Conservation (phyloP, 768 basidiomycete genomes). For the Tricholoma sp. region DNA sequence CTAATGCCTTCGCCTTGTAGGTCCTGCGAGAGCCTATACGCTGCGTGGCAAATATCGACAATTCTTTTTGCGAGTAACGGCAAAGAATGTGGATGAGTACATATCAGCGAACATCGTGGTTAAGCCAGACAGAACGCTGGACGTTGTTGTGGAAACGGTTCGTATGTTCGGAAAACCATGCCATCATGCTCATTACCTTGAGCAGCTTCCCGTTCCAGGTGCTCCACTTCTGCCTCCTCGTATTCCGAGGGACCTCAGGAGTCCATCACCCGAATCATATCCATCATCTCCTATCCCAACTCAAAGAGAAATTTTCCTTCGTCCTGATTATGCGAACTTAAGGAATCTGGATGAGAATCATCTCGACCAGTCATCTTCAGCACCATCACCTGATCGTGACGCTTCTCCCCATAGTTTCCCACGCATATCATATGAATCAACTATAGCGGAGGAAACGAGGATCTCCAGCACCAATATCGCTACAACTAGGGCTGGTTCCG, state of each 20-base stretch:
- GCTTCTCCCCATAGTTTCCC: neutral
- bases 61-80: constrained; percentile 57
- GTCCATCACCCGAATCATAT: constrained; percentile 10
- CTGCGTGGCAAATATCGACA: constrained; percentile 66
- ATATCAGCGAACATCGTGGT: constrained; percentile 55
- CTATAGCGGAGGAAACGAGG: neutral
- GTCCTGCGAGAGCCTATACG: constrained; percentile 64
- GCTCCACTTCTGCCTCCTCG: constrained; percentile 26
- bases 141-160: constrained; percentile 56
- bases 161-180: constrained; percentile 14
- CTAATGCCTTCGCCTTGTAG: constrained; percentile 25
- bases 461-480: neutral
- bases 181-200: constrained; percentile 3
- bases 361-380: neutral
- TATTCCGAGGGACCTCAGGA: constrained; percentile 23
- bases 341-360: too few relatives aligned
- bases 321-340: too few relatives aligned
- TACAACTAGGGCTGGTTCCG: neutral
- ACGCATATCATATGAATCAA: neutral
- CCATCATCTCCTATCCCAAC: neutral
- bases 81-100: constrained; percentile 45
- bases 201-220: constrained; percentile 32
- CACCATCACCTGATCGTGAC: neutral
- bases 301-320: neutral
- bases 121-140: constrained; percentile 47